Percentiles rank a stretch among this genome's conserved stretches.
Evolutionary conservation across 129 eudicot genomes (phyloP).

Genomic region (Flaveria robusta): DNA sequence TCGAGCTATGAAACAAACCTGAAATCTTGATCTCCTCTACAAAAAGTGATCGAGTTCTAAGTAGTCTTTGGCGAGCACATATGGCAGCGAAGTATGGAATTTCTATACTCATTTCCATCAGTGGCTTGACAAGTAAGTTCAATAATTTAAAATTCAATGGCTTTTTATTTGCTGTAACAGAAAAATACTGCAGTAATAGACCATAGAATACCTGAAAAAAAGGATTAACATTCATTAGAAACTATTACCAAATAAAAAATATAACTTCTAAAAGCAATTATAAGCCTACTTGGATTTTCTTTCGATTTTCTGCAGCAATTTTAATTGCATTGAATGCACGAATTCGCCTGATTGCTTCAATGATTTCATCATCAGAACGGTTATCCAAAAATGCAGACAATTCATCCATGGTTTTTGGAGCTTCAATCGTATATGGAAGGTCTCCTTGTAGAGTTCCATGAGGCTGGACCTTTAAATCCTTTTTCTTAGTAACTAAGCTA

Average conservation of each 20-base stretch:
- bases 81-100: conserved; percentile 92
- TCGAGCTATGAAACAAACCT: conserved; percentile 43
- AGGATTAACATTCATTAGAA: not conserved
- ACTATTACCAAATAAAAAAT: not conserved
- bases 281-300: conserved; percentile 84
- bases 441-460: conserved; percentile 43
- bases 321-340: conserved; percentile 82
- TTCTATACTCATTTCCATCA: conserved; percentile 94
- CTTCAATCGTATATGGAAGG: conserved; percentile 91
- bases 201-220: conserved; percentile 87
- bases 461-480: conserved; percentile 37
- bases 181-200: conserved; percentile 83
- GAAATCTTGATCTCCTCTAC: conserved; percentile 64
- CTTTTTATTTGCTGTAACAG: conserved; percentile 74
- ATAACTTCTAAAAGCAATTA: not conserved
- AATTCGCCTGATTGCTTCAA: conserved; percentile 86
- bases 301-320: conserved; percentile 89
- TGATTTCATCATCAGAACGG: conserved; percentile 66
- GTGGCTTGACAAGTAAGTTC: conserved; percentile 85
- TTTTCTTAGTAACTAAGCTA: conserved; percentile 21
- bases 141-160: conserved; percentile 71
- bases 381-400: conserved; percentile 56
- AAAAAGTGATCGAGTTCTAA: conserved; percentile 67
- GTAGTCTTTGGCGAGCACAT: conserved; percentile 88
- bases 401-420: conserved; percentile 83